Conservation (phyloP, 148 eudicot genomes). For the Rhododendron henanense region DNA sequence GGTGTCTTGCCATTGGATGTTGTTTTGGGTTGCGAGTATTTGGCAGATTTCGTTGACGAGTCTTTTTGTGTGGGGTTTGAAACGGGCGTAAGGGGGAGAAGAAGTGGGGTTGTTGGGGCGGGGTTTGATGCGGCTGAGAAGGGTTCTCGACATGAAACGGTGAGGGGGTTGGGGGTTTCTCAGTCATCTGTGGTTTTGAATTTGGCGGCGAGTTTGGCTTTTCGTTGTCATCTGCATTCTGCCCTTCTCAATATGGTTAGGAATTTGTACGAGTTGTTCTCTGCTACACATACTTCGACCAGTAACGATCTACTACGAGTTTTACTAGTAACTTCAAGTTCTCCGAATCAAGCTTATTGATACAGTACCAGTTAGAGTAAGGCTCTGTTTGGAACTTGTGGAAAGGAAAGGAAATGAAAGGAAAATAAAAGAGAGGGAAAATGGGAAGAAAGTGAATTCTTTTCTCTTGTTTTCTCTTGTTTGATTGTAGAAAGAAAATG, state of each 20-base stretch:
- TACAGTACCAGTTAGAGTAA: too few species aligned
- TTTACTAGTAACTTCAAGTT: too few species aligned
- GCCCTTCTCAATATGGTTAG: background rate
- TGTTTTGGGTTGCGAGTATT: slow-evolving; percentile 42
- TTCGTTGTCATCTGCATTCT: background rate
- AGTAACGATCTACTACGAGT: too few species aligned
- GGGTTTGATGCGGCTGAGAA: slow-evolving; percentile 74
- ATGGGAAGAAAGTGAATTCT: too few species aligned
- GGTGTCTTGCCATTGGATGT: slow-evolving; percentile 53
- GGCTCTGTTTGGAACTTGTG: too few species aligned
- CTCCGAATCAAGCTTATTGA: too few species aligned
- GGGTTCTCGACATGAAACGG: slow-evolving; percentile 59
- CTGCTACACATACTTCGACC: too few species aligned
- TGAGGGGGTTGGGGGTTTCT: background rate
- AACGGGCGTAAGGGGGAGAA: slow-evolving; percentile 17
- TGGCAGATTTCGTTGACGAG: slow-evolving; percentile 47
- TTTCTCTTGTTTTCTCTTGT: too few species aligned
- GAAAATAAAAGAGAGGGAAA: too few species aligned
- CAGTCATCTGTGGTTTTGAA: background rate
- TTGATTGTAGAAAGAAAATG: too few species aligned
- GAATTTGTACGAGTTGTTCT: background rate
- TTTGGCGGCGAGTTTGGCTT: background rate
- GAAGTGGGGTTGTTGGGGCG: slow-evolving; percentile 39
- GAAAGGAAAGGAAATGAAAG: too few species aligned
- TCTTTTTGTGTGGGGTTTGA: slow-evolving; percentile 37